phyloP scores from a whole-genome alignment of 148 eudicot genomes.

The Cornus florida region DNA sequence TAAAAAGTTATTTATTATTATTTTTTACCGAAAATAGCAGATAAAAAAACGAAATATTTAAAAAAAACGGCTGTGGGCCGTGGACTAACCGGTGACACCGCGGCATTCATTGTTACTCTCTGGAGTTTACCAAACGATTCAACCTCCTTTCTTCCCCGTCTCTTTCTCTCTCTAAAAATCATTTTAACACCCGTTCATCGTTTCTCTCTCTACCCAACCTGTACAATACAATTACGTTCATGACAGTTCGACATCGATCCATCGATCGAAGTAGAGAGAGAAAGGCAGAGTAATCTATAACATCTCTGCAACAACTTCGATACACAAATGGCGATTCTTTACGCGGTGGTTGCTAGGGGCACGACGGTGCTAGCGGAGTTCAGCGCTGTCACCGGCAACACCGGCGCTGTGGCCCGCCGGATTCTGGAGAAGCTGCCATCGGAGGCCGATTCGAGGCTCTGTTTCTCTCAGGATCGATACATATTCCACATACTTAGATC shows the following conservation, averaged over 20 bases:
- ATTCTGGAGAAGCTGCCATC: conserved; percentile 77
- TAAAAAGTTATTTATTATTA: no score
- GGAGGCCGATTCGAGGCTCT: conserved; percentile 71
- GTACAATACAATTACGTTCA: neutral
- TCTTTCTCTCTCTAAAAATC: neutral
- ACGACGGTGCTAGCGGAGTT: conserved; percentile 91
- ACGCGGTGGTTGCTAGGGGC: conserved; percentile 87
- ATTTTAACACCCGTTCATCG: neutral
- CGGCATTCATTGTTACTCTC: no score
- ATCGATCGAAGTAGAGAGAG: neutral
- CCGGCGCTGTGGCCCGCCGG: conserved; percentile 81
- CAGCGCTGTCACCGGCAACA: conserved; percentile 88
- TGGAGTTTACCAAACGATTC: neutral
- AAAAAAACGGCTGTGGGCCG: no score
- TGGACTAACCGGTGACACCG: no score
- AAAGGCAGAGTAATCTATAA: neutral
- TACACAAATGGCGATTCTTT: conserved; percentile 67
- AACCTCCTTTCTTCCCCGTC: neutral
- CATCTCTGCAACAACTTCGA: neutral
- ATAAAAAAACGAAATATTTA: no score
- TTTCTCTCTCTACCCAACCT: neutral
- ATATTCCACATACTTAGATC: conserved; percentile 83
- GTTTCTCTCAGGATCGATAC: conserved; percentile 91
- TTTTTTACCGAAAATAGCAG: no score
- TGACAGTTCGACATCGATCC: neutral